Conservation (phyloP, 192 early-diverging fungal species). For the Entrophospora sp. region DNA sequence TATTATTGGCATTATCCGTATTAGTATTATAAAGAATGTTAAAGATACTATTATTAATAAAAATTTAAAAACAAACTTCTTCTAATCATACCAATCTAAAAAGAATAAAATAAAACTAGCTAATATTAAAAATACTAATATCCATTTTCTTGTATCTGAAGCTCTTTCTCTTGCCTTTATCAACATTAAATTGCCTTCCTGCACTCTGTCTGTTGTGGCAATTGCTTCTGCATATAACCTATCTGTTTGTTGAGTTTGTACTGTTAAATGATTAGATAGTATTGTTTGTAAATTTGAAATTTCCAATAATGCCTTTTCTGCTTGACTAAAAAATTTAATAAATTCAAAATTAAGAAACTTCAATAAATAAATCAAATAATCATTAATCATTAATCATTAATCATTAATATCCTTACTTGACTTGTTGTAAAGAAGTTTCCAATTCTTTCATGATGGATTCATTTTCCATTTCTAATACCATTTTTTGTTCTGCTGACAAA, state of each 20-base stretch:
- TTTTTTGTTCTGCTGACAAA: slow-evolving; percentile 43
- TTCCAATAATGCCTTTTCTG: slow-evolving; percentile 60
- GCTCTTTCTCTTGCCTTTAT: slow-evolving; percentile 56
- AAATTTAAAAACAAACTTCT: not conserved
- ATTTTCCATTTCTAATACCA: slow-evolving; percentile 64
- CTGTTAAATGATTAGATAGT: slow-evolving; percentile 59
- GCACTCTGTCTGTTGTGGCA: slow-evolving; percentile 52
- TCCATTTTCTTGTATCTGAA: slow-evolving; percentile 62
- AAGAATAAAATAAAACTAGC: slow-evolving; percentile 67
- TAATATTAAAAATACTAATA: slow-evolving; percentile 58
- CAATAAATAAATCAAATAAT: not conserved
- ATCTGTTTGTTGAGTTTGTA: slow-evolving; percentile 66
- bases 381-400: not conserved
- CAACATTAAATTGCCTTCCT: slow-evolving; percentile 58
- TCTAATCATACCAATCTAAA: slow-evolving; percentile 72
- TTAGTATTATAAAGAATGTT: no score
- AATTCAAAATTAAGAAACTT: not conserved
- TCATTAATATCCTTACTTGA: slow-evolving; percentile 27
- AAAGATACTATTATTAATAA: not conserved
- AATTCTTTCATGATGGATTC: slow-evolving; percentile 56
- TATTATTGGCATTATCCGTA: no score
- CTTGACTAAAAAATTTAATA: slow-evolving; percentile 29
- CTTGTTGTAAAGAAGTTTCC: slow-evolving; percentile 58
- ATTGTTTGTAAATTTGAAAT: slow-evolving; percentile 64
- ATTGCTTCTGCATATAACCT: slow-evolving; percentile 62